These are phyloP conservation scores for Cunninghamia lanceolata DNA, from an alignment of 75 land plant species.

Conservation along the genomic window DNA sequence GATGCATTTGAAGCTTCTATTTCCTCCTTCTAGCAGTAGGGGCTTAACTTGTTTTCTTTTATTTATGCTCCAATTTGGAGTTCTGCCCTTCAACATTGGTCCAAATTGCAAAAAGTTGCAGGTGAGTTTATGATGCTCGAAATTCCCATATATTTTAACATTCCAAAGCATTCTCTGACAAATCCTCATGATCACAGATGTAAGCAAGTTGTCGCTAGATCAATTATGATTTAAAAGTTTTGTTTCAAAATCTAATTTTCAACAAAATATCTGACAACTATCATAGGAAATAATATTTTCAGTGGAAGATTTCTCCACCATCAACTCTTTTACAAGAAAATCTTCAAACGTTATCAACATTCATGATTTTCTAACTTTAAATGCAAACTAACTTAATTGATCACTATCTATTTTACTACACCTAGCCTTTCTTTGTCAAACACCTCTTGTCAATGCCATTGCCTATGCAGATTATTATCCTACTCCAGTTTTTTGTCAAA, in stretches of 20 bases:
- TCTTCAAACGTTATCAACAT: not conserved
- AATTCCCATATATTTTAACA: no score
- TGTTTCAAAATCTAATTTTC: not conserved
- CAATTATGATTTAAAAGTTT: no score
- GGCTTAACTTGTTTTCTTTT: no score
- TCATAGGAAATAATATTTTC: not conserved
- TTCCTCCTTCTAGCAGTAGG: no score
- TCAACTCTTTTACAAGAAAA: not conserved
- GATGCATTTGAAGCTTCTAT: no score
- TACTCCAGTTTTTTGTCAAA: not conserved
- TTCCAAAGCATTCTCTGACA: no score
- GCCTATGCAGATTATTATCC: not conserved
- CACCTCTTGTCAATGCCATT: not conserved
- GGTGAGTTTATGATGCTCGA: no score
- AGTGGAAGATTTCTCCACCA: not conserved
- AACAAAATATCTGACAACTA: not conserved
- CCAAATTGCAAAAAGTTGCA: no score
- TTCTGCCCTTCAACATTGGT: no score
- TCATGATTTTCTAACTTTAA: not conserved
- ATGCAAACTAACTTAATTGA: not conserved
- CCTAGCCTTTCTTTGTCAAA: not conserved
- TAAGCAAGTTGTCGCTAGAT: no score
- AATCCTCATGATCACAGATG: no score
- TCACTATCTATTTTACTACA: not conserved
- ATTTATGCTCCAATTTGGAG: no score